These are phyloP conservation scores for Elsinoe perseae DNA, from an alignment of 2,329 filamentous ascomycete genomes.

Conservation along the genomic window DNA sequence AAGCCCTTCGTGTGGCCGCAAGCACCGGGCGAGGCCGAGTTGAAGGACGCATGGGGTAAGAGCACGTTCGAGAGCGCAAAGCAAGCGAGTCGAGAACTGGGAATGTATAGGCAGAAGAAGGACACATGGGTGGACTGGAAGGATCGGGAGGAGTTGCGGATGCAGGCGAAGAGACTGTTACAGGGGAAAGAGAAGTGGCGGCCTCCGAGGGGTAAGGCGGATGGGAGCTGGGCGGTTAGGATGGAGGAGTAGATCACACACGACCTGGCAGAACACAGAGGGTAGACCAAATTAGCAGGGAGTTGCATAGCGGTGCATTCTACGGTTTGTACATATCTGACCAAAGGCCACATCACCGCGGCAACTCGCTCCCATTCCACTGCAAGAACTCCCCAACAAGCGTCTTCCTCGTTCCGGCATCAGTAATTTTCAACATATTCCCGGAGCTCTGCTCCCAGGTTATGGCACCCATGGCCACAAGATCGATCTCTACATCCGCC, in stretches of 20 bases:
- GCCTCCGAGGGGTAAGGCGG: constrained; percentile 15
- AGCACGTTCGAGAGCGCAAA: constrained; percentile 23
- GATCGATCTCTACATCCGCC: constrained; percentile 19
- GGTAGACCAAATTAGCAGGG: not conserved
- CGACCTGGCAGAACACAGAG: not conserved
- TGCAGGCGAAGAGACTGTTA: constrained; percentile 57
- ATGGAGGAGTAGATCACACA: not conserved
- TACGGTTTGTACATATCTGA: not conserved
- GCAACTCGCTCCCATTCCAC: not conserved
- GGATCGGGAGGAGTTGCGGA: constrained; percentile 40
- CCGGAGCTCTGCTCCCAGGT: constrained; percentile 31
- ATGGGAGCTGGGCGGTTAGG: constrained; percentile 15
- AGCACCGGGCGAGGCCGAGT: constrained; percentile 52
- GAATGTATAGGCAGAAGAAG: constrained; percentile 29
- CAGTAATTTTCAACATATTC: constrained; percentile 24
- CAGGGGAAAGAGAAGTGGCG: constrained; percentile 55
- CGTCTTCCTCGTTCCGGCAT: not conserved
- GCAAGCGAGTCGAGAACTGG: constrained; percentile 34
- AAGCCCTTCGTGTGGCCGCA: constrained; percentile 84
- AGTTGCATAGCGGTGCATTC: not conserved
- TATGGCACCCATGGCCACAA: constrained; percentile 30
- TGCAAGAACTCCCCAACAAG: not conserved
- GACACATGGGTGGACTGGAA: constrained; percentile 36
- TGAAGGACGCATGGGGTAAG: constrained; percentile 41
- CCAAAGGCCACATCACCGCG: not conserved